phyloP scores from a whole-genome alignment of 2,329 filamentous ascomycete species.

The Arthroderma sp. region DNA sequence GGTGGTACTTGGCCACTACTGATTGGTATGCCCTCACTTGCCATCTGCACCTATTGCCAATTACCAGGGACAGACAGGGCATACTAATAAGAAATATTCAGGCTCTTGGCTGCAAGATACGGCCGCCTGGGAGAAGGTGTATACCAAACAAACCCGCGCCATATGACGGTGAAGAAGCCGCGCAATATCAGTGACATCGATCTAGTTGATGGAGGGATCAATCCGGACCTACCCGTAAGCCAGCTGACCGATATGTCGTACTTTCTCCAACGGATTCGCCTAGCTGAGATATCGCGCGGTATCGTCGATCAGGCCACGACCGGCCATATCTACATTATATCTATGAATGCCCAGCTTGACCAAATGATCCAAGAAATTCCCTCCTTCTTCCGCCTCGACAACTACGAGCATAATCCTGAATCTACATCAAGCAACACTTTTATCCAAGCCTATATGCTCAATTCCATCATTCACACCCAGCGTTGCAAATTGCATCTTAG shows the following conservation, averaged over 20 bases:
- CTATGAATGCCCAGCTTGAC: neutral
- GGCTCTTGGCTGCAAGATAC: neutral
- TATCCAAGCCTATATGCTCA: neutral
- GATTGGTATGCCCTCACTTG: neutral
- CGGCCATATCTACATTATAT: neutral
- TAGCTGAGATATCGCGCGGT: neutral
- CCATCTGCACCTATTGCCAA: neutral
- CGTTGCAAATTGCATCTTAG: neutral
- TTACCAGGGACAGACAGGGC: neutral
- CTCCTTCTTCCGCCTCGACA: neutral
- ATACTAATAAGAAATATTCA: neutral
- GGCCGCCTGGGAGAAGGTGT: neutral
- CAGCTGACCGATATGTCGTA: neutral
- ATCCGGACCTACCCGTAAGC: neutral
- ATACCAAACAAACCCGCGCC: neutral
- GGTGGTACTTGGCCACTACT: neutral
- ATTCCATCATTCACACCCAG: neutral
- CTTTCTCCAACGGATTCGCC: neutral
- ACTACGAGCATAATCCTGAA: neutral
- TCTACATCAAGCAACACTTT: neutral
- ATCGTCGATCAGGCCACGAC: neutral
- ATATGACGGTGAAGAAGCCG: neutral
- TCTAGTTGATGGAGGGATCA: neutral
- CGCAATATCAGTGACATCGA: neutral
- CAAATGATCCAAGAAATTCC: neutral